Evolutionary conservation across 495 filamentous ascomycete species (phyloP).

Genomic region (Hypoxylon fragiforme): DNA sequence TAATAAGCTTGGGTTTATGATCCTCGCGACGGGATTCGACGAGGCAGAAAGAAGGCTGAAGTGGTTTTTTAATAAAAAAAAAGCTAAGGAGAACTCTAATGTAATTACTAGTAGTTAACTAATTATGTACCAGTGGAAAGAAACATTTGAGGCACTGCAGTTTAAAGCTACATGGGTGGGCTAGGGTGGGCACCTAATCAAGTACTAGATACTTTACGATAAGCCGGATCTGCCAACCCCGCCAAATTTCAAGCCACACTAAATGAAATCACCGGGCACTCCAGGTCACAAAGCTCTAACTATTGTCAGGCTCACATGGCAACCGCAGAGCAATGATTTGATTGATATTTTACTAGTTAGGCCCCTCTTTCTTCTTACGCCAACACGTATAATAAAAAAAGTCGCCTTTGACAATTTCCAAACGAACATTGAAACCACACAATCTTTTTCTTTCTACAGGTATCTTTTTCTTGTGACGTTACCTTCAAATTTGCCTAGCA

Average conservation of each 20-base stretch:
- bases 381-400: conserved; percentile 24
- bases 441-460: neutral
- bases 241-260: no score
- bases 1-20: no score
- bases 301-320: conserved; percentile 36
- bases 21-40: conserved; percentile 22
- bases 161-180: no score
- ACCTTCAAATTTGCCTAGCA: no score
- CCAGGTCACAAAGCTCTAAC: neutral
- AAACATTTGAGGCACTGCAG: no score
- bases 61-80: no score
- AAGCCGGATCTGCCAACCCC: no score
- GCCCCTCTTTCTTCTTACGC: conserved; percentile 31
- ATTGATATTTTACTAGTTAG: conserved; percentile 25
- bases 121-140: no score
- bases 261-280: no score
- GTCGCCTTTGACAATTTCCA: neutral
- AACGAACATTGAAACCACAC: neutral
- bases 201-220: no score
- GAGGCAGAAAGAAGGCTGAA: conserved; percentile 32
- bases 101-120: no score
- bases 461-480: neutral
- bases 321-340: conserved; percentile 29
- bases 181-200: no score
- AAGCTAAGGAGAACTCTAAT: neutral